These are phyloP conservation scores for Colletotrichum navitas DNA, from an alignment of 2,329 filamentous ascomycete species.

Conservation along the genomic window DNA sequence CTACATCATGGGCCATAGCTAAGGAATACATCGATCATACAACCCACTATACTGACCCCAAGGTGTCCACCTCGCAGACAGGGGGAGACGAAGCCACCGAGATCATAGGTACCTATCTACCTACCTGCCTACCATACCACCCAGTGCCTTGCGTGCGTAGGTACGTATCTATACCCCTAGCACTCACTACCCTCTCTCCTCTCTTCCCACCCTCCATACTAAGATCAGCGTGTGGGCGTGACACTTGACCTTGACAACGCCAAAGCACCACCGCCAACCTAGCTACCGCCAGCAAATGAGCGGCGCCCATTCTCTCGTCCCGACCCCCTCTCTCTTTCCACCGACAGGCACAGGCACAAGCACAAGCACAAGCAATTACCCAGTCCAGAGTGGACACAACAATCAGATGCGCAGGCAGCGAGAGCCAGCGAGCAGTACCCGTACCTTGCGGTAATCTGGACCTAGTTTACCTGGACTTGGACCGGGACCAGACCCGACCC, in stretches of 20 bases:
- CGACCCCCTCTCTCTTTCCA: constrained; percentile 6
- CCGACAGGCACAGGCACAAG: background rate
- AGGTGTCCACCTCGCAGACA: no score
- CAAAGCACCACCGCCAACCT: constrained; percentile 24
- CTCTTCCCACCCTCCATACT: constrained; percentile 14
- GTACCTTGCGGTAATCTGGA: constrained; percentile 20
- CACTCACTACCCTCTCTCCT: background rate
- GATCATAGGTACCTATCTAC: background rate
- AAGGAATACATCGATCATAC: no score
- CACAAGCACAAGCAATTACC: background rate
- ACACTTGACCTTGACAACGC: constrained; percentile 30
- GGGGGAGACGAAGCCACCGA: constrained; percentile 1
- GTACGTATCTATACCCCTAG: background rate
- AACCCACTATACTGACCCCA: no score
- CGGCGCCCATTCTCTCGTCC: constrained; percentile 29
- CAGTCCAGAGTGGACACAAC: background rate
- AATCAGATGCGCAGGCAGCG: constrained; percentile 7
- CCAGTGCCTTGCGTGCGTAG: background rate
- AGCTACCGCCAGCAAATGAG: constrained; percentile 30
- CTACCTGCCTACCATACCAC: no score
- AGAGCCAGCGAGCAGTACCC: constrained; percentile 1
- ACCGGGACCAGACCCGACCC: background rate
- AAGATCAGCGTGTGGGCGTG: constrained; percentile 22
- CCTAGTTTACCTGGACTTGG: background rate
- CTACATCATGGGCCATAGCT: no score